A percentile compares a stretch with the other conserved stretches of the same genome.
Conservation (phyloP, 2,329 filamentous ascomycete genomes). For the Metarhizium guizhouense region DNA sequence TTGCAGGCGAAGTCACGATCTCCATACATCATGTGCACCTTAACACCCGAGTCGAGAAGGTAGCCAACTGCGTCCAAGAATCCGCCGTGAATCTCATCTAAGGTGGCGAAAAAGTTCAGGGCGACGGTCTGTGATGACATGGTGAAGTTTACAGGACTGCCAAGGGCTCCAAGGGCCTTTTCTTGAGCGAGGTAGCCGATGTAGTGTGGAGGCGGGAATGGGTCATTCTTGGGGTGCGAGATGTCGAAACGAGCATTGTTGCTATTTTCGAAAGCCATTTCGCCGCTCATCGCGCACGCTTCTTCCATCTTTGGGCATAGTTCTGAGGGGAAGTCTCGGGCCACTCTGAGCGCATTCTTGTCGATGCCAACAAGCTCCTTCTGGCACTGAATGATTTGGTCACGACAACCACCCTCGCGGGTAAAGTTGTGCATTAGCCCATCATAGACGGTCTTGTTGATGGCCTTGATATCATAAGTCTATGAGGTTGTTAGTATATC, state of each 20-base stretch:
- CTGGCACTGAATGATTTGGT: constrained; percentile 43
- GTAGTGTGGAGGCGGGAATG: constrained; percentile 56
- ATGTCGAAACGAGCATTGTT: constrained; percentile 52
- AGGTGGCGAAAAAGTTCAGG: constrained; percentile 51
- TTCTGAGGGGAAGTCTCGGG: constrained; percentile 17
- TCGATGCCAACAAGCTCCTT: constrained; percentile 39
- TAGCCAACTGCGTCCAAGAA: constrained; percentile 44
- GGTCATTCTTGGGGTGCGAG: constrained; percentile 43
- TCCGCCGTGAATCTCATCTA: constrained; percentile 45
- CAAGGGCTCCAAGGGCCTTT: constrained; percentile 47
- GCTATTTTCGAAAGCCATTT: constrained; percentile 44
- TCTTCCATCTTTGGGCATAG: constrained; percentile 39
- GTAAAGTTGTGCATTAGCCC: constrained; percentile 21
- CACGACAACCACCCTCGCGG: constrained; percentile 38
- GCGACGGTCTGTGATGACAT: constrained; percentile 31
- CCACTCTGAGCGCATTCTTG: constrained; percentile 31
- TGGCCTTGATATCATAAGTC: constrained; percentile 49
- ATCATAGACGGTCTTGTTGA: constrained; percentile 34
- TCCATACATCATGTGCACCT: constrained; percentile 63
- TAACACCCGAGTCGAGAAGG: constrained; percentile 53
- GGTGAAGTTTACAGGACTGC: constrained; percentile 51
- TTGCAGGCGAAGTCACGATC: constrained; percentile 54
- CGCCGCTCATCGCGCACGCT: constrained; percentile 41
- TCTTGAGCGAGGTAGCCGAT: constrained; percentile 52
- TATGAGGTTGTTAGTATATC: constrained; percentile 2